phyloP scores from a whole-genome alignment of 2,329 filamentous ascomycete species.

The Emmonsia crescens region DNA sequence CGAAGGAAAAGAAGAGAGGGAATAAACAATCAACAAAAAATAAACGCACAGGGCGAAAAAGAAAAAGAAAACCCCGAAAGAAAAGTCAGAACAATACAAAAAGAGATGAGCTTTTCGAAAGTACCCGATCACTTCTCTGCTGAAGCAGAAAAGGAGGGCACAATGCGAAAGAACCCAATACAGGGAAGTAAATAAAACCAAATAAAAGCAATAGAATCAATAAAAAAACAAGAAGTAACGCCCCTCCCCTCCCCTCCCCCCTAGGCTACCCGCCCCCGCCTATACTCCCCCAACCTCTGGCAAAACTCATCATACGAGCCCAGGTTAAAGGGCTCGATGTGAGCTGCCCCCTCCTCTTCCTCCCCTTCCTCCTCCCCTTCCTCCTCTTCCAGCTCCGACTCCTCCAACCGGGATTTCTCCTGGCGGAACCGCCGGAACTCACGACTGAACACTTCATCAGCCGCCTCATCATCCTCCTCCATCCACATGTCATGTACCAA shows the following conservation, averaged over 20 bases:
- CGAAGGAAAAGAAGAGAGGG: background rate
- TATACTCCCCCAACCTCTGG: background rate
- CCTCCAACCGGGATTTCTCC: background rate
- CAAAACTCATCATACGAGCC: constrained; percentile 1
- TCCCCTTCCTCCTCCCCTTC: background rate
- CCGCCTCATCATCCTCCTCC: constrained; percentile 3
- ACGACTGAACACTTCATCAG: constrained; percentile 3
- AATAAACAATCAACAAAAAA: background rate
- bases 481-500: constrained; percentile 6
- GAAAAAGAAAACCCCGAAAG: background rate
- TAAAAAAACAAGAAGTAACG: constrained; percentile 6
- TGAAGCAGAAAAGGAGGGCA: constrained; percentile 6
- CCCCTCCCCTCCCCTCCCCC: constrained; percentile 1
- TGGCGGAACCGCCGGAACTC: constrained; percentile 4
- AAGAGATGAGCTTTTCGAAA: background rate
- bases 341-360: background rate
- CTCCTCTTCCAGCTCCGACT: background rate
- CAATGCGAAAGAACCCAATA: constrained; percentile 2
- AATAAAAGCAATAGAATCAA: constrained; percentile 3
- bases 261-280: background rate
- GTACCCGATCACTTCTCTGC: background rate
- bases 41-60: background rate
- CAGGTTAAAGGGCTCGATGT: background rate
- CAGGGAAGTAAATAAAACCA: constrained; percentile 2
- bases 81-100: background rate